Percentiles rank a stretch among this genome's conserved stretches.
These are phyloP conservation scores for Citrus reticulata DNA, from an alignment of 345 rosid genomes.

Conservation along the genomic window DNA sequence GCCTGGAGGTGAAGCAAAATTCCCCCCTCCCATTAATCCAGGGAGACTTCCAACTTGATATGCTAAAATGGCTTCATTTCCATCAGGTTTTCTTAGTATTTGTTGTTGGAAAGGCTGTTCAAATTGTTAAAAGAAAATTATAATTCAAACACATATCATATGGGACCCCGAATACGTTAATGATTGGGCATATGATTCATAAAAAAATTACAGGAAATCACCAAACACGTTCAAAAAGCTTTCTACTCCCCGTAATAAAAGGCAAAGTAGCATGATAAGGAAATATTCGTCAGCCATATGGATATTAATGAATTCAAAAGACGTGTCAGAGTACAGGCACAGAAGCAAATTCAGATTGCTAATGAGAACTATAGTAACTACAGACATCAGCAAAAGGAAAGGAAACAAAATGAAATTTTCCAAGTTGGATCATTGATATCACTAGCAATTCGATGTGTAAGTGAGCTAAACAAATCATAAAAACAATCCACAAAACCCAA, in stretches of 20 bases:
- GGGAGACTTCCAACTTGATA: slow-evolving; percentile 74
- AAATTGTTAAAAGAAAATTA: slow-evolving; percentile 8
- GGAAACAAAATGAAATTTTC: not conserved
- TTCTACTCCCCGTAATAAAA: not conserved
- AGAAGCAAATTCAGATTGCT: not conserved
- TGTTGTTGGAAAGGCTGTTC: slow-evolving; percentile 64
- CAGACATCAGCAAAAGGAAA: not conserved
- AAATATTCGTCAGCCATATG: not conserved
- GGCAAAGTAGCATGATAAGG: not conserved
- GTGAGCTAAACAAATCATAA: not conserved
- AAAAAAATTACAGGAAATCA: not conserved
- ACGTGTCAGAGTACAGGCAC: not conserved
- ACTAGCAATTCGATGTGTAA: not conserved
- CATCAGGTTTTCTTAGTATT: slow-evolving; percentile 64
- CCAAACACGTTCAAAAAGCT: not conserved
- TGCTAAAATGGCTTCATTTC: slow-evolving; percentile 66
- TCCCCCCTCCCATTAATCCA: slow-evolving; percentile 69
- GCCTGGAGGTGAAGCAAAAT: slow-evolving; percentile 56
- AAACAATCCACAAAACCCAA: not conserved
- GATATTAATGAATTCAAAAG: not conserved
- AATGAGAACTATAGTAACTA: not conserved
- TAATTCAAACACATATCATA: slow-evolving; percentile 1
- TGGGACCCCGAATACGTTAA: not conserved
- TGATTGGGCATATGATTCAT: not conserved
- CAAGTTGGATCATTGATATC: not conserved